Evolutionary conservation across 2,329 filamentous ascomycete genomes (phyloP).

Genomic region (Emergomyces africanus): DNA sequence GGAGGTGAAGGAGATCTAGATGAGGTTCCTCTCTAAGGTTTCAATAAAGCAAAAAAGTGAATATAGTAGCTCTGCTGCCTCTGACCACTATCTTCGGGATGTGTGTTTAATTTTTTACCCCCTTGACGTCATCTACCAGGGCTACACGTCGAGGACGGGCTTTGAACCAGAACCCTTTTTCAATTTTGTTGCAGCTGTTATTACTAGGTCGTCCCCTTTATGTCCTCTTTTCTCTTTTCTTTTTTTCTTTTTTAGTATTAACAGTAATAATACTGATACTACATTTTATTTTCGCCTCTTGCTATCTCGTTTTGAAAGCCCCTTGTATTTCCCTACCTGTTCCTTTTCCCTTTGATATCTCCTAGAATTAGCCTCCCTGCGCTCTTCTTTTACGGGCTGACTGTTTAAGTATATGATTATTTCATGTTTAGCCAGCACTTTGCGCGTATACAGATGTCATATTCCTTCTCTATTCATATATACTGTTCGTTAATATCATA

Average conservation of each 20-base stretch:
- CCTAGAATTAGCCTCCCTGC: background rate
- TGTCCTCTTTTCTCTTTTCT: too few relatives aligned
- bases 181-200: background rate
- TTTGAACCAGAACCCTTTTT: background rate
- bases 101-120: background rate
- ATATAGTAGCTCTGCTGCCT: background rate
- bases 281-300: background rate
- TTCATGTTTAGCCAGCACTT: background rate
- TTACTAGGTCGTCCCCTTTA: background rate
- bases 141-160: background rate
- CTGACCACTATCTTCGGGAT: background rate
- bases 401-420: background rate
- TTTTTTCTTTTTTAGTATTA: background rate
- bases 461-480: background rate
- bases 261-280: background rate
- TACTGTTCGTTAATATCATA: background rate
- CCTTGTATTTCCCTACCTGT: background rate
- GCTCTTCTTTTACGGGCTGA: background rate
- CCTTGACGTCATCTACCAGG: background rate
- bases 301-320: background rate
- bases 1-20: constrained; percentile 11
- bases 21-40: constrained; percentile 13
- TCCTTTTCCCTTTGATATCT: background rate
- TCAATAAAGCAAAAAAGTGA: background rate
- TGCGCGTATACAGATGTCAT: background rate